Base-by-base conservation (phyloP, 2,329 filamentous ascomycete species). In the Epichloe gansuensis region DNA sequence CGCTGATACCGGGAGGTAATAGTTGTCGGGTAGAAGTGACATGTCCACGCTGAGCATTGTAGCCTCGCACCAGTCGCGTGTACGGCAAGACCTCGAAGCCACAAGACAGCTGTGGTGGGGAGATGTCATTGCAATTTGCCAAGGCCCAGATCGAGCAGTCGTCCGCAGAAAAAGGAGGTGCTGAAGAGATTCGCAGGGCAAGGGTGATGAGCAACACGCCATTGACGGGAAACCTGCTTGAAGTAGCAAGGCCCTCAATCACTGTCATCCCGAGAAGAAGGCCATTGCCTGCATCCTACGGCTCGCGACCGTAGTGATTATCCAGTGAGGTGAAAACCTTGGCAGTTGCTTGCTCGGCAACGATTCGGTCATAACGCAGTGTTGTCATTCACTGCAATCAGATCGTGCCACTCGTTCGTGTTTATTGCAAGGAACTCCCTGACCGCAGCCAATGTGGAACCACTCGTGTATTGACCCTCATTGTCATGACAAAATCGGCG, bases 361-460 rank as follows among this genome's bases (percentile, higher is more conserved):
- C 38, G 35, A 50, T 44, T 11, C 39, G 27, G 12, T 50, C 48
- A 25, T 50, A 50, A n/a, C 8, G n/a, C 48, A 8, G 48, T 39
- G 15, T 34, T 43, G 12, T 44, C 42, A 38, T 36, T 50, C 2
- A 23, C 48, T 9, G 48, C 48, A 34, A 50, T 50, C 3, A 42
- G 23, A 34, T 50, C 48, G 23, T 44, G 25, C 48, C 48, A 50
- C 15, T 44, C 40, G 23, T 42, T 25, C 5, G 13, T 11, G 8
- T 17, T 17, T 17, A 2, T 42, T 27, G 48, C 48, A 50, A 8
- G 48, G 9, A 3, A 50, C 39, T 4, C 48, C 39, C 27, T 23
- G 31, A 39, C 39, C 48, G 17, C 48, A 50, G 23, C 48, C 48
- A 35, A 50, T 50, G 27, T 50, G 44, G 27, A 50, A 44, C n/a